Conservation (phyloP, 306 rosid genomes). For the Spatholobus suberectus region DNA sequence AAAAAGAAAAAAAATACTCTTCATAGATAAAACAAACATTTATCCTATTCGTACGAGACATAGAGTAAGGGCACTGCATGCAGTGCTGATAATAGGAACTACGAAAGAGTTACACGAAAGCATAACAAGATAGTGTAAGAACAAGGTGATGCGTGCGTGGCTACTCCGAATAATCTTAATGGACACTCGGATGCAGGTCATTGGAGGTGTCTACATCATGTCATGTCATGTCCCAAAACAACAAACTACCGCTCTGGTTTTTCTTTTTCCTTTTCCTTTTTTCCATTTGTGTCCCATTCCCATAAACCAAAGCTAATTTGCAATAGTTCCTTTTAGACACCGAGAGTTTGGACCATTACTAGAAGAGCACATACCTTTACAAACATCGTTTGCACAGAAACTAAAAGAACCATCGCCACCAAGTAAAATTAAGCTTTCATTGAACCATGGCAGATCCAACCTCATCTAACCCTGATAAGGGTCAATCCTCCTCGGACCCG, state of each 20-base stretch:
- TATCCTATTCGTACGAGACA: too few species aligned
- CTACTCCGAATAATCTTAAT: background rate
- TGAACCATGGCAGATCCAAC: slow-evolving; percentile 40
- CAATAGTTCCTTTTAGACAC: background rate
- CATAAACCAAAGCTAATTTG: background rate
- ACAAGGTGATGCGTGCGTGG: background rate
- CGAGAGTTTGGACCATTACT: background rate
- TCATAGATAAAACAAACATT: too few species aligned
- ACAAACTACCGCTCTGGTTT: background rate
- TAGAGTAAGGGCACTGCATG: too few species aligned
- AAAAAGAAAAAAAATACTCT: too few species aligned
- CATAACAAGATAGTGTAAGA: background rate
- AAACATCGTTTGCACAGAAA: background rate
- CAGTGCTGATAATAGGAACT: background rate
- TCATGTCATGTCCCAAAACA: background rate
- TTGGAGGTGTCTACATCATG: slow-evolving; percentile 14
- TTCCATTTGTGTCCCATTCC: background rate
- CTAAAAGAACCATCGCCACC: background rate
- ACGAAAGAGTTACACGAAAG: background rate
- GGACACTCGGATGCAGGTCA: slow-evolving; percentile 7
- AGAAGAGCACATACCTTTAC: too few species aligned
- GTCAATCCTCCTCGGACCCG: slow-evolving; percentile 37
- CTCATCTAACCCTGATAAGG: slow-evolving; percentile 21
- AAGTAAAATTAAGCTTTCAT: slow-evolving; percentile 4
- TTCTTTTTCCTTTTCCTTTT: background rate